Evolutionary conservation across 23 red algal genomes (phyloP), one percentile per base, ranked within the genome.

Genomic region (Agarophyton chilense): DNA sequence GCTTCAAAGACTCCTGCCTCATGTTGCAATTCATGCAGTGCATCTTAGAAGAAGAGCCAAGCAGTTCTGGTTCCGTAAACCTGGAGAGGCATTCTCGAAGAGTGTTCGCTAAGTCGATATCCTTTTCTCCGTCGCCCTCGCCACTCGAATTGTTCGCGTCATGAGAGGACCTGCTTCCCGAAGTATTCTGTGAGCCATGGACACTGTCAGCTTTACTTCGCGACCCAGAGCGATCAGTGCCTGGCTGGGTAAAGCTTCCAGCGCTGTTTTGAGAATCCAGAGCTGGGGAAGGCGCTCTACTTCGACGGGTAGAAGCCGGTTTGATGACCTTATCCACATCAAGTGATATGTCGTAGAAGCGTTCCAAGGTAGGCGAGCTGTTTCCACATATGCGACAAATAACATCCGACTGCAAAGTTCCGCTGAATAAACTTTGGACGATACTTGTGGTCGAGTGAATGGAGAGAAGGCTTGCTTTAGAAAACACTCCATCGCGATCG

Each of bases 331-430:
- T 96, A 49, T 96, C 89, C 46, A 98, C 79, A 74, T 98, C 95
- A 19, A 98, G 50, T 6, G 92, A 94, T 40, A 98, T 91, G 62
- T 98, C 95, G 56, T 94, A 92, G 67, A 94, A 98, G 16, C 90
- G 76, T 76, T 98, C 91, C 26, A 94, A 61, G 17, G 91, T 94
- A n/a, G 88, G 79, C 32, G 92, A 94, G 52, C 83, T 56, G 60
- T 82, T 81, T 52, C 80, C 78, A 81, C 95, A 98, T 26, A 83
- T 45, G 47, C 86, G 58, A 54, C 95, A 98, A 32, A 92, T 52
- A 9, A 98, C 92, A 58, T 98, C 92, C 6, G 90, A 94, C 32
- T 94, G 92, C 33, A 98, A 56, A 12, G 87, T 82, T 44, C 95
- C 95, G 24, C 91, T 86, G 75, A 98, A 98, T 24, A 94, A 52